Conservation (phyloP, 257 asterid genomes). For the Solanum ossicruentum region DNA sequence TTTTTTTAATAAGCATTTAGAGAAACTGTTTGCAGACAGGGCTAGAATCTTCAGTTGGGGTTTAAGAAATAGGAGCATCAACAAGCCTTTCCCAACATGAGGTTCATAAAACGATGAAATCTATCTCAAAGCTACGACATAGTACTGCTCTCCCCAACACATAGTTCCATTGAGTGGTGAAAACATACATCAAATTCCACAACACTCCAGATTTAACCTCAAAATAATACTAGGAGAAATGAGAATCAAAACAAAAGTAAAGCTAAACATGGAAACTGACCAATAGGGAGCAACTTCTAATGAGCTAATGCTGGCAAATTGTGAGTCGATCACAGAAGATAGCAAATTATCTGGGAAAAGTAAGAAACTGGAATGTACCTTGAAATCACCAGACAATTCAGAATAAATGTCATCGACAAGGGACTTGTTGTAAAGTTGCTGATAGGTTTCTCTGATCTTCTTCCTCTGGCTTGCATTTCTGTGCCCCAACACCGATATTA, state of each 20-base stretch:
- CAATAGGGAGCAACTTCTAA: neutral
- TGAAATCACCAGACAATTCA: conserved; percentile 73
- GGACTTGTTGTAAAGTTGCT: conserved; percentile 43
- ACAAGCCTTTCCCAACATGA: neutral
- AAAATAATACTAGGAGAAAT: neutral
- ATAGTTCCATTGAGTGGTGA: neutral
- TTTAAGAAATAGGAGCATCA: neutral
- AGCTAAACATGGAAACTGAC: neutral
- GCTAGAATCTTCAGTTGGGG: neutral
- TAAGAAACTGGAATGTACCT: conserved; percentile 20
- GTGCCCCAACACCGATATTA: conserved; percentile 48
- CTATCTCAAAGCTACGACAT: neutral
- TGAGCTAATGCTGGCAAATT: neutral
- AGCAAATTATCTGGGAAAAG: neutral
- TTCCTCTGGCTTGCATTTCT: conserved; percentile 59
- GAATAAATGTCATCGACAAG: conserved; percentile 34
- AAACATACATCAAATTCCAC: neutral
- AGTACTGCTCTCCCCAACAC: neutral
- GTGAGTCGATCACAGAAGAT: neutral
- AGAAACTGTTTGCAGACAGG: neutral
- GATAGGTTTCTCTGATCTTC: conserved; percentile 45
- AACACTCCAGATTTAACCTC: neutral
- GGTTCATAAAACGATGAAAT: neutral
- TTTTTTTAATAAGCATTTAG: neutral
- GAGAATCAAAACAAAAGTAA: neutral